Percentiles rank a stretch among this genome's conserved stretches.
phyloP scores from a whole-genome alignment of 2,329 filamentous ascomycete genomes.

The Beauveria sp. region DNA sequence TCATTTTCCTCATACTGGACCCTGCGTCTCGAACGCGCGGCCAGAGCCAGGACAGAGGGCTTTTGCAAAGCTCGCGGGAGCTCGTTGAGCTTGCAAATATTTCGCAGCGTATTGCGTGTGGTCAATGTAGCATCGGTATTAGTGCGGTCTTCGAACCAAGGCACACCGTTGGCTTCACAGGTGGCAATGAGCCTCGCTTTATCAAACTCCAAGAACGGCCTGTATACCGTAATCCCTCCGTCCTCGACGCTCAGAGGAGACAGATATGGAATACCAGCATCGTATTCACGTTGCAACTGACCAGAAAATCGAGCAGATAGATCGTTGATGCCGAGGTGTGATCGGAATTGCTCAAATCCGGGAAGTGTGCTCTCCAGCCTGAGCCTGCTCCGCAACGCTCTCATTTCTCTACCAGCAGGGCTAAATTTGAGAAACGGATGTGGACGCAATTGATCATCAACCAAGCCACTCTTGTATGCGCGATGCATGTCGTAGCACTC shows the following conservation, averaged over 20 bases:
- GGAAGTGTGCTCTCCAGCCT: constrained; percentile 11
- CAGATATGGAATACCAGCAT: constrained; percentile 23
- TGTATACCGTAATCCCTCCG: constrained; percentile 58
- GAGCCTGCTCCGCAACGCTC: constrained; percentile 21
- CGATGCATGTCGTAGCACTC: constrained; percentile 73
- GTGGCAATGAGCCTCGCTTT: constrained; percentile 70
- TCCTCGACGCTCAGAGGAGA: constrained; percentile 42
- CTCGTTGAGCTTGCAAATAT: constrained; percentile 48
- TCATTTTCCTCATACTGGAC: constrained; percentile 38
- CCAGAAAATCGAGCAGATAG: constrained; percentile 22
- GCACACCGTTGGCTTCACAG: constrained; percentile 58
- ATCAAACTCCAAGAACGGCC: constrained; percentile 61
- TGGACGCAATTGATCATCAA: constrained; percentile 35
- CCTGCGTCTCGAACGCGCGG: constrained; percentile 41
- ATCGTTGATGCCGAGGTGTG: constrained; percentile 13
- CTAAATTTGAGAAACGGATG: constrained; percentile 30
- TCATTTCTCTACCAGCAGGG: constrained; percentile 23
- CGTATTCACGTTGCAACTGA: constrained; percentile 14
- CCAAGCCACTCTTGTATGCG: constrained; percentile 56
- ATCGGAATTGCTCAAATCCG: constrained; percentile 6
- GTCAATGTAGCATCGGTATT: constrained; percentile 74
- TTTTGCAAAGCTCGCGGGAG: constrained; percentile 66
- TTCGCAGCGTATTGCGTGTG: constrained; percentile 69
- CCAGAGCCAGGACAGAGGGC: constrained; percentile 53
- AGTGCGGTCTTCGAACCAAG: constrained; percentile 79